phyloP scores from a whole-genome alignment of 2,329 filamentous ascomycete genomes.

The Beauveria varroae region DNA sequence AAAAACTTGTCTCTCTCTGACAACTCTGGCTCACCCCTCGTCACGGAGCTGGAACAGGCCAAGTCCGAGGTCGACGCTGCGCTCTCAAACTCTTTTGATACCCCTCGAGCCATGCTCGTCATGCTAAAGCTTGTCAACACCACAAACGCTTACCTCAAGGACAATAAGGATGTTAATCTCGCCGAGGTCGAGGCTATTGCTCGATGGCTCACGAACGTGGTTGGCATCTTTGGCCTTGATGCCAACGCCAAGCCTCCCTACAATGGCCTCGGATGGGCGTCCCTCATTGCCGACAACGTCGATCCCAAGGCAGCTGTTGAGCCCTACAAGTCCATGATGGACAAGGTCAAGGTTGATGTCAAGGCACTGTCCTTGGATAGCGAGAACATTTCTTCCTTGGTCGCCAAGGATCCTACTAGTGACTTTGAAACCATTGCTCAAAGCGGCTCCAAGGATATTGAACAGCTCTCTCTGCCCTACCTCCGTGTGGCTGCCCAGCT shows the following conservation, averaged over 20 bases:
- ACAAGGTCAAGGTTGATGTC: conserved; percentile 39
- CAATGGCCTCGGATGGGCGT: conserved; percentile 49
- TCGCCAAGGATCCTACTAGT: conserved; percentile 34
- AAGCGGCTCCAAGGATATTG: conserved; percentile 41
- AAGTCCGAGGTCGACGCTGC: conserved; percentile 49
- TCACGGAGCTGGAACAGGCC: conserved; percentile 42
- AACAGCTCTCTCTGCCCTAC: conserved; percentile 48
- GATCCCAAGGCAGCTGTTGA: conserved; percentile 39
- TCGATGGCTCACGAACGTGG: conserved; percentile 74
- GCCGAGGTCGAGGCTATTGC: conserved; percentile 50
- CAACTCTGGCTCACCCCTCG: conserved; percentile 24
- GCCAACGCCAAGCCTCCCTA: conserved; percentile 48
- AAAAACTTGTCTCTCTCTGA: conserved; percentile 31
- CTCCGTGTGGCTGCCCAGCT: conserved; percentile 47
- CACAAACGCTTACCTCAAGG: conserved; percentile 56
- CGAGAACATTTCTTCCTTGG: conserved; percentile 33
- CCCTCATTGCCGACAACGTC: conserved; percentile 29
- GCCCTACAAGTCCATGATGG: conserved; percentile 39
- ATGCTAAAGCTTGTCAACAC: conserved; percentile 72
- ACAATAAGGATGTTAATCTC: conserved; percentile 39
- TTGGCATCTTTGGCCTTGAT: conserved; percentile 78
- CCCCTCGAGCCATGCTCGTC: conserved; percentile 67
- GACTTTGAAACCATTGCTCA: conserved; percentile 41
- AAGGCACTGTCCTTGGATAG: conserved; percentile 41
- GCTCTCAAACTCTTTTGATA: conserved; percentile 82